phyloP scores from a whole-genome alignment of 768 basidiomycete species.

The Mycena belliarum region DNA sequence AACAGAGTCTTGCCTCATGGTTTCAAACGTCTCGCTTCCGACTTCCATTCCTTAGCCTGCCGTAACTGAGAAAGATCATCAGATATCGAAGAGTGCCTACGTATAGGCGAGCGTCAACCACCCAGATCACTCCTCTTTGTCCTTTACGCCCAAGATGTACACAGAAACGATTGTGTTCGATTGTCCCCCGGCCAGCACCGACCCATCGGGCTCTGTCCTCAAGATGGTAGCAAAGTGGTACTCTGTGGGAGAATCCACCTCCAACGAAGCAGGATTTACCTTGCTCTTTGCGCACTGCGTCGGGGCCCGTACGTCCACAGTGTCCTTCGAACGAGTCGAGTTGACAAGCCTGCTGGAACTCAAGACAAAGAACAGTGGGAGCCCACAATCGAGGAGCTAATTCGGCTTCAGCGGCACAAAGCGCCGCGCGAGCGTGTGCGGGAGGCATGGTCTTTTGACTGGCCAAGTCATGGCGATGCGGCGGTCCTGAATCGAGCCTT shows the following conservation, averaged over 20 bases:
- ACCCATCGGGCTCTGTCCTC: conserved; percentile 21
- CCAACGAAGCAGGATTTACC: conserved; percentile 39
- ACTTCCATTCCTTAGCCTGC: too few relatives aligned
- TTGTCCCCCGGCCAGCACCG: conserved; percentile 1
- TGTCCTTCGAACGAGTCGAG: conserved; percentile 33
- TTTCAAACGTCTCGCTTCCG: too few relatives aligned
- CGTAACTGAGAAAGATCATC: too few relatives aligned
- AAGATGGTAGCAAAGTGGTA: conserved; percentile 50
- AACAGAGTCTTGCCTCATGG: too few relatives aligned
- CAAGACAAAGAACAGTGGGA: too few relatives aligned
- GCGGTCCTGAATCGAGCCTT: conserved; percentile 30
- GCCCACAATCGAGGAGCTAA: conserved; percentile 31
- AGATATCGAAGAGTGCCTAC: too few relatives aligned
- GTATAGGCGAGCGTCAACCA: too few relatives aligned
- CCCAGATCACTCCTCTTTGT: too few relatives aligned
- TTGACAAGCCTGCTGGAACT: too few relatives aligned
- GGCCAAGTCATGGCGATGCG: conserved; percentile 39
- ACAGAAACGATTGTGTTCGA: conserved; percentile 14
- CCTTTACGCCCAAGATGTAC: too few relatives aligned
- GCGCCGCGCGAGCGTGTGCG: conserved; percentile 26
- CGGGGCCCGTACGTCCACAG: conserved; percentile 45
- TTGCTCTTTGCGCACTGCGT: conserved; percentile 49
- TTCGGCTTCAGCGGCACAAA: conserved; percentile 23
- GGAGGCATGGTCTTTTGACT: conserved; percentile 41
- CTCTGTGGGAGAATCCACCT: conserved; percentile 24